Evolutionary conservation across 73 alveolate genomes (phyloP), one percentile per base, ranked within the genome.

Genomic region (Paramecium pentaurelia): DNA sequence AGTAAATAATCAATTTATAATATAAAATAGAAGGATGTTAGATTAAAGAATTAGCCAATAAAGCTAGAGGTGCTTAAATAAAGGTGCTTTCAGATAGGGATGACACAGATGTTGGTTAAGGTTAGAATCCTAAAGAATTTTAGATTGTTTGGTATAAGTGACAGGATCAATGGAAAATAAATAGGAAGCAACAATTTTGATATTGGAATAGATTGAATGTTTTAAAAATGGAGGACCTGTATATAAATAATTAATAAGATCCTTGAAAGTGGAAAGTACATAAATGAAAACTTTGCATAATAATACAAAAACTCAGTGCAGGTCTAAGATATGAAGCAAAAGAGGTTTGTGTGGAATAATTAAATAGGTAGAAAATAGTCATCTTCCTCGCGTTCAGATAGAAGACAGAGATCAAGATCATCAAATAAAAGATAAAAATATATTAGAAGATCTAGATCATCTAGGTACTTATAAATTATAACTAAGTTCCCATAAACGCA

Each of bases 161-260:
- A 47, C 90, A 64, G 94, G 94, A 45, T 32, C 75, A 22, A 60
- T 71, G 37, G 44, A 47, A 28, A 60, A 83, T 34, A 89, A 68
- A 44, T 77, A 71, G 49, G 94, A 89, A 42, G 94, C 94, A 71
- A 60, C 88, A 27, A 59, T 71, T 4, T 89, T 89, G 32, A 71
- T 89, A 6, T 85, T 89, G 28, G 75, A 89, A 89, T 38, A 89
- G 27, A 49, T 89, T 14, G 94, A 89, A 89, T 71, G 71, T 14
- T 89, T 89, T 42, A 68, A 51, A 38, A 89, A 89, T 71, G 94
- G 94, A 5, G 94, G 94, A 2, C 94, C 94, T 45, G 91, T 80
- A 49, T 80, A 45, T 45, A 80, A 32, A 27, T 27, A 44, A 40
- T 45, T 38, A 14, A 44, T 45, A 27, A 80, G 91, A 89, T 89